phyloP scores from a whole-genome alignment of 495 filamentous ascomycete genomes.

The Articulospora tetracladia region DNA sequence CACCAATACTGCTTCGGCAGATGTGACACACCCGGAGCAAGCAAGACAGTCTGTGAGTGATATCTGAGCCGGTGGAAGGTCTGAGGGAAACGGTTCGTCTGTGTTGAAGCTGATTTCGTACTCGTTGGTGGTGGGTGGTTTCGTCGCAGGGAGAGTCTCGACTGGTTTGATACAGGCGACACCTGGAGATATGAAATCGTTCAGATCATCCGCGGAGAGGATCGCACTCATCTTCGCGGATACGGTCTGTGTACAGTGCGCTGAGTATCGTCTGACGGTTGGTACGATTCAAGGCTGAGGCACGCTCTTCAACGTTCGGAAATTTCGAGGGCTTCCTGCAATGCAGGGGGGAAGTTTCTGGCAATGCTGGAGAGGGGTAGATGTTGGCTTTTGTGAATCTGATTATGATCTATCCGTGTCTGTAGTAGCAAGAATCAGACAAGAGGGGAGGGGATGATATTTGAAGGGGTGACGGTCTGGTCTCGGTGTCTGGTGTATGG shows the following conservation, averaged over 20 bases:
- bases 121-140: slow-evolving; percentile 8
- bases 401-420: background rate
- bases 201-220: slow-evolving; percentile 91
- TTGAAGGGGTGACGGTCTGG: background rate
- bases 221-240: slow-evolving; percentile 76
- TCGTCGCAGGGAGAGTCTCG: slow-evolving; percentile 66
- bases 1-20: slow-evolving; percentile 91
- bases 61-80: slow-evolving; percentile 66
- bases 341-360: background rate
- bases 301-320: background rate
- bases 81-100: slow-evolving; percentile 41
- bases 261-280: background rate
- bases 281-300: background rate
- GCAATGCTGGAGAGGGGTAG: background rate
- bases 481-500: background rate
- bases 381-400: background rate
- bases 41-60: slow-evolving; percentile 96
- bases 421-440: background rate
- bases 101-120: slow-evolving; percentile 84
- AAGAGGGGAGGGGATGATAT: background rate
- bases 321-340: background rate
- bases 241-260: background rate
- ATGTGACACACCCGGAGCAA: slow-evolving; percentile 96
- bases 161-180: slow-evolving; percentile 98
- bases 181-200: slow-evolving; percentile 95